These are phyloP conservation scores for Platismatia glauca DNA, from an alignment of 495 filamentous ascomycete species.

Conservation along the genomic window DNA sequence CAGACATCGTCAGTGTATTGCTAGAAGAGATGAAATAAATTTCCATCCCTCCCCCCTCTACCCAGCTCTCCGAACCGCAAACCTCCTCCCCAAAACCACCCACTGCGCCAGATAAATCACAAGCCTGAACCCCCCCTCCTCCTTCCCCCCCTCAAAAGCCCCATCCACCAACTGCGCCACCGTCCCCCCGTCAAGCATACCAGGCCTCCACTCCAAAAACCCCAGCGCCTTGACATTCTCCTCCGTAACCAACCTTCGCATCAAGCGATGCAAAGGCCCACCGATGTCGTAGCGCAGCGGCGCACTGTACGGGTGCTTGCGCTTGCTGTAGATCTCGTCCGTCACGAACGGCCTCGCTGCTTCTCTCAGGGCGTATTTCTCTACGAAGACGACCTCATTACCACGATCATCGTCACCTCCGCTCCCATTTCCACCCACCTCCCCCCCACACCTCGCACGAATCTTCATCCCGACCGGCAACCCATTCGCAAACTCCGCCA, in stretches of 20 bases:
- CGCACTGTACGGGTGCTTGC: conserved; percentile 38
- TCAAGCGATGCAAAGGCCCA: conserved; percentile 33
- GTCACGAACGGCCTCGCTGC: conserved; percentile 42
- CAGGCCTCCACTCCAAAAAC: conserved; percentile 26
- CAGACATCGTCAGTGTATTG: conserved; percentile 9
- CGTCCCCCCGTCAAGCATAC: conserved; percentile 12
- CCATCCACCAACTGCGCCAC: conserved; percentile 21
- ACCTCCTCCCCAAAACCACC: conserved; percentile 17
- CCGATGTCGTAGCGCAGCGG: conserved; percentile 26
- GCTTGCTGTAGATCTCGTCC: conserved; percentile 38
- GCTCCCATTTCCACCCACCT: too few relatives aligned
- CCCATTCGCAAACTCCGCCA: conserved; percentile 40
- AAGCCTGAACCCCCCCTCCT: conserved; percentile 13
- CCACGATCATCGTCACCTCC: background rate
- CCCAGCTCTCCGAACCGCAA: too few relatives aligned
- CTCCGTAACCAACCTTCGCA: conserved; percentile 29
- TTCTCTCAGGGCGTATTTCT: conserved; percentile 45
- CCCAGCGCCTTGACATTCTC: conserved; percentile 37
- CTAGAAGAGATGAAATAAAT: background rate
- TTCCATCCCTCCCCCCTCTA: conserved; percentile 30
- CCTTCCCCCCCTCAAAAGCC: conserved; percentile 27
- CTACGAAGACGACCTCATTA: conserved; percentile 21
- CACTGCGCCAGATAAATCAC: conserved; percentile 18
- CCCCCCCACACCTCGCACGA: conserved; percentile 5
- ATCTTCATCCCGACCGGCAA: conserved; percentile 43